Evolutionary conservation across 768 basidiomycete species (phyloP), one percentile per base, ranked within the genome.

Genomic region (Thelephora ganbajun): DNA sequence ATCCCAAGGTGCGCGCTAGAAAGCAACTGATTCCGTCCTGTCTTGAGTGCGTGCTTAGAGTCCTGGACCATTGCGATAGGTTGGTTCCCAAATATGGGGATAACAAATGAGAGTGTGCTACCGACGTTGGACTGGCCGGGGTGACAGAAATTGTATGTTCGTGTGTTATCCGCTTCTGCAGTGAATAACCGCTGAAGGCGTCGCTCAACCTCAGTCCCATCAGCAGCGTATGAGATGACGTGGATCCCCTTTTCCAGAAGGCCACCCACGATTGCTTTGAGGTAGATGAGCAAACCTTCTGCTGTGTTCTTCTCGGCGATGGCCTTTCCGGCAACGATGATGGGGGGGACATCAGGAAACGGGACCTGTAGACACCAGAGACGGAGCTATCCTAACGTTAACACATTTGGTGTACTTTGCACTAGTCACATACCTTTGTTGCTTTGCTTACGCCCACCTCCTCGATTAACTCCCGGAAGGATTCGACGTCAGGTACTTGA

Each of bases 1-100:
- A 50, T 47, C 1, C 63, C 50, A 0, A 57, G 33, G 0, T 52
- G 57, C 4, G 67, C 66, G 0, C 66, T 66, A 0, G 61, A 58
- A 48, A 60, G 64, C 0, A 65, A 33, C 26, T 69, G 63, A 49
- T 69, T 69, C 7, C 61, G 53, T 2, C 52, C 45, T 0, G 65
- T 69, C 46, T 69, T 69, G 14, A 59, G 49, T 0, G 44, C 54
- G 45, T 69, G 68, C 33, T 66, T 66, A 2, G 63, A 58, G 44
- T 68, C 66, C 48, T 68, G 67, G 14, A 63, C 50, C 34, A 60
- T 61, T 11, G 55, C 54, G n/a, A 64, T 44, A 0, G 56, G 53
- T 2, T 58, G 54, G 5, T 55, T 53, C 4, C 49, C 16, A 37
- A 53, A 54, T 9, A 58, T 6, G 0, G 49, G 45, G 9, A 49